Conservation (phyloP, 2,329 filamentous ascomycete species). For the Epichloe bromicola region DNA sequence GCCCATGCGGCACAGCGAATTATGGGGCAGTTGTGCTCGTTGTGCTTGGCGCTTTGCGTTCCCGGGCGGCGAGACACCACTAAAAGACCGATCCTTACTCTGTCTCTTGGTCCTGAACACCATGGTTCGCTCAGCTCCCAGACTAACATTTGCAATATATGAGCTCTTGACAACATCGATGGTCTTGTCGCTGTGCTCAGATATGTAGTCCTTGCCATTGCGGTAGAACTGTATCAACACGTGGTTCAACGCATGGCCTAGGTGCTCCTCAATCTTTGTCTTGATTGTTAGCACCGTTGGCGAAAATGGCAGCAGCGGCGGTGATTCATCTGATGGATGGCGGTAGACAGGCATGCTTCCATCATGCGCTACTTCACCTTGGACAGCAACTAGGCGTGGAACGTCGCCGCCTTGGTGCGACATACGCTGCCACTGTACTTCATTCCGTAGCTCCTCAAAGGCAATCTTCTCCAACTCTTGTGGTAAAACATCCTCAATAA, state of each 20-base stretch:
- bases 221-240: slow-evolving; percentile 88
- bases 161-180: slow-evolving; percentile 73
- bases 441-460: slow-evolving; percentile 57
- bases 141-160: slow-evolving; percentile 81
- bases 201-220: slow-evolving; percentile 80
- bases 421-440: slow-evolving; percentile 86
- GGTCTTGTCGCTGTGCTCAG: slow-evolving; percentile 94
- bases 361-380: slow-evolving; percentile 56
- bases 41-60: slow-evolving; percentile 41
- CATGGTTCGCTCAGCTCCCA: slow-evolving; percentile 90
- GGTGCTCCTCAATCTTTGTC: slow-evolving; percentile 50
- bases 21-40: slow-evolving; percentile 68
- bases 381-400: slow-evolving; percentile 79
- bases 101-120: slow-evolving; percentile 68
- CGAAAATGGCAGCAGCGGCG: slow-evolving; percentile 64
- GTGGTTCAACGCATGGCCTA: slow-evolving; percentile 80
- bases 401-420: slow-evolving; percentile 84
- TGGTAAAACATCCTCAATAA: slow-evolving; percentile 59
- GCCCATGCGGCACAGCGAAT: slow-evolving; percentile 77
- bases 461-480: slow-evolving; percentile 38
- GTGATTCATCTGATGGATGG: slow-evolving; percentile 81
- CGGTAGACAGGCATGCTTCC: slow-evolving; percentile 83
- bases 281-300: slow-evolving; percentile 58
- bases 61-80: slow-evolving; percentile 3
- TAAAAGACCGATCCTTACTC: slow-evolving; percentile 22